These are phyloP conservation scores for Amphirosellinia nigrospora DNA, from an alignment of 495 filamentous ascomycete genomes.

Conservation along the genomic window DNA sequence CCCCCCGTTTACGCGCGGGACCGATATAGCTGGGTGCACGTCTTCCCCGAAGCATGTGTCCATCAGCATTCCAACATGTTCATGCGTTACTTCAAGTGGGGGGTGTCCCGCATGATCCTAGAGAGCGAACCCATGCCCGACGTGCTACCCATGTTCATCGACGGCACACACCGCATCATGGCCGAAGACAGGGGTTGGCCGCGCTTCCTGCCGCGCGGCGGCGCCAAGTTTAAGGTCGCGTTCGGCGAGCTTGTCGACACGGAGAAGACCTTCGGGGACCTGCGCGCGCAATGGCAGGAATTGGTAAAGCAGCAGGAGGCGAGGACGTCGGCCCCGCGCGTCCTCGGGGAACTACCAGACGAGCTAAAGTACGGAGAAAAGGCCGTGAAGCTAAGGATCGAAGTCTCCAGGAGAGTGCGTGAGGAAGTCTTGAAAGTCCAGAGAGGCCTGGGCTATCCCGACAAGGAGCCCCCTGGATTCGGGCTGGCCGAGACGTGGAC, in stretches of 20 bases:
- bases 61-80: conserved; percentile 81
- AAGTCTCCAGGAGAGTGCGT: conserved; percentile 78
- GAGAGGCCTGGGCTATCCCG: conserved; percentile 69
- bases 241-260: conserved; percentile 72
- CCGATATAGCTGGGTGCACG: conserved; percentile 81
- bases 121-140: conserved; percentile 83
- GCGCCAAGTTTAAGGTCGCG: conserved; percentile 73
- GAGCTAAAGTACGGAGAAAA: conserved; percentile 73
- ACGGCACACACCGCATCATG: conserved; percentile 86
- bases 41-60: conserved; percentile 93
- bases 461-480: conserved; percentile 67
- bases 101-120: conserved; percentile 84
- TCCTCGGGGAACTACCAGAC: conserved; percentile 67
- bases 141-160: conserved; percentile 91
- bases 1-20: conserved; percentile 61
- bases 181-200: conserved; percentile 78
- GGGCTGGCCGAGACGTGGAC: conserved; percentile 58
- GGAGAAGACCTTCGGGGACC: conserved; percentile 68
- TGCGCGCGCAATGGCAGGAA: conserved; percentile 70
- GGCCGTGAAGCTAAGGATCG: conserved; percentile 78
- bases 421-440: conserved; percentile 81
- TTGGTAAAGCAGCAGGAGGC: conserved; percentile 52
- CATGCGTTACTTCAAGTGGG: conserved; percentile 98
- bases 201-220: conserved; percentile 78
- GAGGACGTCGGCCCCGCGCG: conserved; percentile 19